Percentiles rank a stretch among this genome's conserved stretches.
Conservation (phyloP, 2,329 filamentous ascomycete species). For the Pyricularia sp. region DNA sequence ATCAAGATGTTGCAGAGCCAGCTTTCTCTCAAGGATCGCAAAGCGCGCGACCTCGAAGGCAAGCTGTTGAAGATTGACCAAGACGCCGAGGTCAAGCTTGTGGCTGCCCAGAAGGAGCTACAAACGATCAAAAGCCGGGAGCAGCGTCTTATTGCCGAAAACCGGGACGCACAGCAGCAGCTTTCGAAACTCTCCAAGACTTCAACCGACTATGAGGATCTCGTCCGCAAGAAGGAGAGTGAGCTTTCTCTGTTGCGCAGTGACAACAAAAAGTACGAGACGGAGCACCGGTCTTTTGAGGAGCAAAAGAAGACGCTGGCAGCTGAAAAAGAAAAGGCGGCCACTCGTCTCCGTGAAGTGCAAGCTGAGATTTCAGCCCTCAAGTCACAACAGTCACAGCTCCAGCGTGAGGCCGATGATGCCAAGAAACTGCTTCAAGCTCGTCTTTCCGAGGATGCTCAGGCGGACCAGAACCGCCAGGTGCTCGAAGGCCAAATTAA, state of each 20-base stretch:
- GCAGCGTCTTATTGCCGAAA: constrained; percentile 69
- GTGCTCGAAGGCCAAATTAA: constrained; percentile 81
- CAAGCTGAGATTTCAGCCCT: constrained; percentile 84
- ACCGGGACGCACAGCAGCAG: constrained; percentile 73
- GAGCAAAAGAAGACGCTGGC: constrained; percentile 64
- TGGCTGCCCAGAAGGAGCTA: constrained; percentile 69
- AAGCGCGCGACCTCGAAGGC: constrained; percentile 75
- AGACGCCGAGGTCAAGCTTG: constrained; percentile 78
- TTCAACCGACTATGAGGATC: constrained; percentile 89
- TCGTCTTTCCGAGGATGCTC: constrained; percentile 80
- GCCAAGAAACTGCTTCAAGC: constrained; percentile 79
- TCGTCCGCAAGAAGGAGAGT: constrained; percentile 88
- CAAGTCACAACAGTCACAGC: constrained; percentile 71
- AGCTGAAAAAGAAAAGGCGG: constrained; percentile 70
- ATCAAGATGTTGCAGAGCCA: constrained; percentile 90
- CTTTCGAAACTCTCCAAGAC: constrained; percentile 81
- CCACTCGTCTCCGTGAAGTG: constrained; percentile 67
- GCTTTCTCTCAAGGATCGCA: constrained; percentile 78
- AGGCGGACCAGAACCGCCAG: constrained; percentile 71
- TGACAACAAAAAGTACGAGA: constrained; percentile 75
- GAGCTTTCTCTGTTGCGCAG: constrained; percentile 77
- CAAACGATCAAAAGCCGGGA: constrained; percentile 65
- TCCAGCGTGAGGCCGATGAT: constrained; percentile 83
- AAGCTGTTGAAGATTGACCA: constrained; percentile 81
- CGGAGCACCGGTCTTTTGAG: constrained; percentile 70